phyloP scores from a whole-genome alignment of 1,284 basidiomycete genomes.

The Schizophyllum amplum region DNA sequence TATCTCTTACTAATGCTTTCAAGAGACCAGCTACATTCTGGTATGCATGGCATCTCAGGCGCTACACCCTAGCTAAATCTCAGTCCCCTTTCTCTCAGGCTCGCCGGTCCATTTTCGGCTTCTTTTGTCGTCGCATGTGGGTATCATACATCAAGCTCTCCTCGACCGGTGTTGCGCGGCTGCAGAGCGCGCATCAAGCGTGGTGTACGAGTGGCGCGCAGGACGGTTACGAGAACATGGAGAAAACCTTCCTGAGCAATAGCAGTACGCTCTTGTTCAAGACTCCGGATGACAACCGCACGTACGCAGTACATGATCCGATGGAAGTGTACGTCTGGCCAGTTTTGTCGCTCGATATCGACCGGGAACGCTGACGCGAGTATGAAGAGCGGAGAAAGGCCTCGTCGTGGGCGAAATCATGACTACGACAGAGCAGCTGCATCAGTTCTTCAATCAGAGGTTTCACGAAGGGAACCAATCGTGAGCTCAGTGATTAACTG shows the following conservation, averaged over 20 bases:
- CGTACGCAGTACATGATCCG: constrained; percentile 51
- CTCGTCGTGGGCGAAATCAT: constrained; percentile 58
- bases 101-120: constrained; percentile 72
- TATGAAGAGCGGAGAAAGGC: constrained; percentile 57
- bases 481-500: constrained; percentile 32
- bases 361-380: not conserved
- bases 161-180: constrained; percentile 52
- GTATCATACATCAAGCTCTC: constrained; percentile 69
- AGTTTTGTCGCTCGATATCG: not conserved
- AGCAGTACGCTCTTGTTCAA: constrained; percentile 56
- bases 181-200: constrained; percentile 53
- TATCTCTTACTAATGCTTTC: not conserved
- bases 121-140: constrained; percentile 67
- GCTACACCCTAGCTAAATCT: not conserved
- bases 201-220: constrained; percentile 36
- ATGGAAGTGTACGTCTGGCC: constrained; percentile 46
- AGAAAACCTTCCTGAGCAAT: constrained; percentile 9
- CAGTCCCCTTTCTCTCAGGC: constrained; percentile 26
- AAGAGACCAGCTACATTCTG: constrained; percentile 7
- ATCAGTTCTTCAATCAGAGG: constrained; percentile 74
- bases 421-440: constrained; percentile 57
- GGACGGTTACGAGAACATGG: not conserved
- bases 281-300: constrained; percentile 55
- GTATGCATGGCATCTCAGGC: not conserved
- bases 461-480: constrained; percentile 74